phyloP scores from a whole-genome alignment of 805 yeast genomes.

The Monosporozyma yasuniensis region DNA sequence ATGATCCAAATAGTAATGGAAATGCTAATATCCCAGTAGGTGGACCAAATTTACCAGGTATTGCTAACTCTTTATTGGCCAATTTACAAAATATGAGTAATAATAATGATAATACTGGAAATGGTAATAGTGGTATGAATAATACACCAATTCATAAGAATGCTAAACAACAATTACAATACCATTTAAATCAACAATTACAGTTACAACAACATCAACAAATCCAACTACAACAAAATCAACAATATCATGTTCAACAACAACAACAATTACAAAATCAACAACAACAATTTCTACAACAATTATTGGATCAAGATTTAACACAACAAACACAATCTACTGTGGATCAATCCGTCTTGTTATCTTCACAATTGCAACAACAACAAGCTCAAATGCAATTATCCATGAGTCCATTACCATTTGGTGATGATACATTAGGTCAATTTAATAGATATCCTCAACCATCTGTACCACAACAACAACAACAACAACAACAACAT shows the following conservation, averaged over 20 bases:
- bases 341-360: slow-evolving; percentile 7
- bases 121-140: not conserved
- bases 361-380: slow-evolving; percentile 14
- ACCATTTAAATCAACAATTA: slow-evolving; percentile 14
- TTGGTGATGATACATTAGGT: slow-evolving; percentile 9
- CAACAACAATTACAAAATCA: slow-evolving; percentile 20
- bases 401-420: slow-evolving; percentile 3
- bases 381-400: slow-evolving; percentile 8
- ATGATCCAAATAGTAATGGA: not conserved
- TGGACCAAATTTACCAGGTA: not conserved
- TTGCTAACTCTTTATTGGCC: not conserved
- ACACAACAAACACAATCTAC: slow-evolving; percentile 7
- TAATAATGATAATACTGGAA: not conserved
- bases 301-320: slow-evolving; percentile 8
- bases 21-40: too few relatives aligned
- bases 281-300: slow-evolving; percentile 13
- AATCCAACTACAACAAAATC: slow-evolving; percentile 17
- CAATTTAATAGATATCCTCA: slow-evolving; percentile 12
- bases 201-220: slow-evolving; percentile 16
- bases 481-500: slow-evolving; percentile 1
- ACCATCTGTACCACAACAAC: not conserved
- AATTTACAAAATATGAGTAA: not conserved
- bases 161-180: slow-evolving; percentile 12
- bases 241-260: slow-evolving; percentile 18
- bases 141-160: not conserved